Base-by-base conservation (phyloP, 371 early-diverging fungal species). In the Mortierella sp. region DNA sequence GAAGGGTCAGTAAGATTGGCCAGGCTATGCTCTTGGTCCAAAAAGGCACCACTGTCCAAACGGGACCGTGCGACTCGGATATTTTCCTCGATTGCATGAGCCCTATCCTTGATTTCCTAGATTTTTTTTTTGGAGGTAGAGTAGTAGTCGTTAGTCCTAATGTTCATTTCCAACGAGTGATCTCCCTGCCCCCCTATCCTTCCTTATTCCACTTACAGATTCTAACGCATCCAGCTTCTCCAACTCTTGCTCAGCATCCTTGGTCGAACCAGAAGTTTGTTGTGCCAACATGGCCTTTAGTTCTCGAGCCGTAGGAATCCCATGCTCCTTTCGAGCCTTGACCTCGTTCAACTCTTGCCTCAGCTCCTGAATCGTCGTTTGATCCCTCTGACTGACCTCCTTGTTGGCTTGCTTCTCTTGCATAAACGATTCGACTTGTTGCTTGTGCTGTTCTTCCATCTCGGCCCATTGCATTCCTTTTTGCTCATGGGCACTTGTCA, bases 11-110 rank as follows among this genome's bases (percentile, higher is more conserved):
- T n/a, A n/a, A n/a, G n/a, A n/a, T n/a, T n/a, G n/a, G n/a, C n/a
- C n/a, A n/a, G n/a, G n/a, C n/a, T n/a, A n/a, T n/a, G 37, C 5
- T 37, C 37, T 3, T 37, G 37, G 50, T 64, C 70, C 52, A 66
- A 23, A 16, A 72, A 72, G 19, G 63, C 59, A 5, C 72, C 72
- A n/a, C 72, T 72, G 5, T 72, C 72, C 59, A 72, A 57, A 4
- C 72, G 72, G 25, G 23, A 52, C 16, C 72, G 72, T 1, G 57
- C 58, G 1, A 50, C 21, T 25, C 25, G 45, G 19, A 72, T 66
- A 1, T 51, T 66, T 43, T 66, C 67, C 58, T 66, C 63, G 16
- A 66, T 59, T 1, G 57, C 47, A 1, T 37, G 15, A 52, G 62
- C 66, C 6, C 62, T 61, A 23, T 43, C 45, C 51, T 62, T 66